Evolutionary conservation across 225 moss, liverwort and hornwort species (phyloP), one percentile per base, ranked within the genome.

Genomic region (Bryoerythrophyllum caledonicum): DNA sequence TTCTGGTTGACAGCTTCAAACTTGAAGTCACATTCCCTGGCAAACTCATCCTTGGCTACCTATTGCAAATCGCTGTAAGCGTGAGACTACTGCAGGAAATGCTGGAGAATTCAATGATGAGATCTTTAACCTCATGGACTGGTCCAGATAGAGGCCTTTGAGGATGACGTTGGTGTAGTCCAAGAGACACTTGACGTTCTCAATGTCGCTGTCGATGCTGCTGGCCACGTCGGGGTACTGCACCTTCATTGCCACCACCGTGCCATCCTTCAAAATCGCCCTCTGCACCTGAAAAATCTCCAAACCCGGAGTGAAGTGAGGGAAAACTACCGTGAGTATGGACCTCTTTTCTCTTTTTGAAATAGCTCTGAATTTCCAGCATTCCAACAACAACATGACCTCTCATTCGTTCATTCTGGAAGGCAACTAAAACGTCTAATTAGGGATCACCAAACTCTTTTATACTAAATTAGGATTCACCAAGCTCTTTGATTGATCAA

Each of bases 31-130:
- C 99, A 99, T 65, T 99, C 99, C 81, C 87, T 83, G 56, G 91
- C 90, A 62, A 99, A 89, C 77, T 99, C 99, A 72, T 95, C 94
- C 85, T 99, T 99, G 3, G 94, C 97, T 40, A 99, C 94, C 96
- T 97, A 77, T 54, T 73, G 77, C 56, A 59, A 21, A 52, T 21
- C 40, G 13, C 26, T 3, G 32, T 3, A 2, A 70, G 23, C 21
- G 52, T 51, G 19, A 63, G 21, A 9, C 3, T 74, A 16, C 19
- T 49, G 17, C 4, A 49, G 10, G 38, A 41, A 44, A 60, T 57
- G 10, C 23, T 11, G 7, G 19, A 63, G 54, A 56, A 46, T 30
- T 17, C 8, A 32, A 67, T 56, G 64, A 30, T 44, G 23, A 35
- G 73, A 63, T 43, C 68, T 38, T 85, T 74, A 97, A 94, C 90